phyloP scores from a whole-genome alignment of 2,329 filamentous ascomycete genomes.

The Dryadomyces quercivorus region DNA sequence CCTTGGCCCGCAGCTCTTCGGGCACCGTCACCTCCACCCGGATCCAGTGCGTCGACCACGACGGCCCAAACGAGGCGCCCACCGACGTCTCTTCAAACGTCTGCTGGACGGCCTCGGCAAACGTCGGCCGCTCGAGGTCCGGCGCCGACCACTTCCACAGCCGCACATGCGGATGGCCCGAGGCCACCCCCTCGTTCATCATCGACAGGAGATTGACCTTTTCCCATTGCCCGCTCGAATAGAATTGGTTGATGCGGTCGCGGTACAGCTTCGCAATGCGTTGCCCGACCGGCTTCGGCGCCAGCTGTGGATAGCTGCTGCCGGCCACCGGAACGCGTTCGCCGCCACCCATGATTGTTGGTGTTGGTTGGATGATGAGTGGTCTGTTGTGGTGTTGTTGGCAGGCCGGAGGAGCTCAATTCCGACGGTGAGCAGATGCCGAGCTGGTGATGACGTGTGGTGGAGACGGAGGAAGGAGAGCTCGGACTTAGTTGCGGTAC shows the following conservation, averaged over 20 bases:
- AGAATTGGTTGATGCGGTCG: constrained; percentile 14
- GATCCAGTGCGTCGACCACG: constrained; percentile 98
- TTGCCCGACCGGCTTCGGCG: constrained; percentile 14
- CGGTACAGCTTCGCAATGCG: constrained; percentile 14
- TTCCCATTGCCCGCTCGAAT: constrained; percentile 13
- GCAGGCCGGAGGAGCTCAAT: neutral
- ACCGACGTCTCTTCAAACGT: constrained; percentile 63
- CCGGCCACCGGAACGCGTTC: constrained; percentile 6
- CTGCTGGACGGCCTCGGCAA: constrained; percentile 68
- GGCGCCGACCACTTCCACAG: constrained; percentile 81
- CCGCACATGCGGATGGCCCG: constrained; percentile 65
- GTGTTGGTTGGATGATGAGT: neutral
- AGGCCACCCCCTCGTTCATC: constrained; percentile 54
- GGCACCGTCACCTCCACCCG: constrained; percentile 71
- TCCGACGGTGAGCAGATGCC: neutral
- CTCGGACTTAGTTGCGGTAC: neutral
- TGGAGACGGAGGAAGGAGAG: neutral
- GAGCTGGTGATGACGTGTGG: neutral
- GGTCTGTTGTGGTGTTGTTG: neutral
- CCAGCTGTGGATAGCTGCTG: constrained; percentile 14
- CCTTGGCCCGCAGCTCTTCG: constrained; percentile 56
- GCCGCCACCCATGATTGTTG: constrained; percentile 14
- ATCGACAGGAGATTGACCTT: constrained; percentile 30
- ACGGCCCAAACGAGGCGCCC: constrained; percentile 76
- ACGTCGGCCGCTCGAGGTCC: constrained; percentile 65